Base-by-base conservation (phyloP, 2,329 filamentous ascomycete species). In the Pseudonectria buxi region DNA sequence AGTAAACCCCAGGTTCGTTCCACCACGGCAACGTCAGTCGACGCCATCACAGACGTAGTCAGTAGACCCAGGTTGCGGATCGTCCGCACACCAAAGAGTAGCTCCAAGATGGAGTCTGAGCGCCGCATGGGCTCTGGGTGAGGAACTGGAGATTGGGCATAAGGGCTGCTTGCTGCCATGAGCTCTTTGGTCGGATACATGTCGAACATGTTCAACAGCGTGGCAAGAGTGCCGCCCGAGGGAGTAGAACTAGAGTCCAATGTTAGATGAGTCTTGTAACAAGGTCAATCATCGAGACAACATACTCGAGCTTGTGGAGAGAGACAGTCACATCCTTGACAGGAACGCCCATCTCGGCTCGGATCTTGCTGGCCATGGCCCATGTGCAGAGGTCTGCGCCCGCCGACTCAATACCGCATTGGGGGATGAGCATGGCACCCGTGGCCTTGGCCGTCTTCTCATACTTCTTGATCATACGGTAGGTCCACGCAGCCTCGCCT, bases 141-240 rank as follows among this genome's bases (percentile, higher is more conserved):
- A 3, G 69, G 63, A 10, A 78, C 53, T 0, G 79, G 78, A 1
- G 77, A 82, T 9, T 76, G 57, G 1, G 71, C 69, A 50, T 71
- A 81, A 11, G 78, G 76, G 15, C 57, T 54, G 35, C 62, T 54
- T 2, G 71, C 60, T 3, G 58, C 61, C 11, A 50, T 53, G 6
- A 81, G 45, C 34, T 79, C 63, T 31, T 64, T 59, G 13, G 74
- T 33, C 14, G 62, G 60, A 50, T 71, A 78, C 30, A 59, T 56
- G 16, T 81, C 76, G 37, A 78, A 65, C 14, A 78, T 45, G 30
- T 56, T 71, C 11, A 95, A 58, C 4, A 79, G 64, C 0, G 86
- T 88, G 24, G 75, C 69, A 4, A 89, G 61, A 2, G 84, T 81
- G 30, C 80, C 80, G n/a, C 79, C 79, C 2, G 78, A 83, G 3